These are phyloP conservation scores for Plasmodium malariae DNA, from an alignment of 169 alveolate species.

Conservation along the genomic window DNA sequence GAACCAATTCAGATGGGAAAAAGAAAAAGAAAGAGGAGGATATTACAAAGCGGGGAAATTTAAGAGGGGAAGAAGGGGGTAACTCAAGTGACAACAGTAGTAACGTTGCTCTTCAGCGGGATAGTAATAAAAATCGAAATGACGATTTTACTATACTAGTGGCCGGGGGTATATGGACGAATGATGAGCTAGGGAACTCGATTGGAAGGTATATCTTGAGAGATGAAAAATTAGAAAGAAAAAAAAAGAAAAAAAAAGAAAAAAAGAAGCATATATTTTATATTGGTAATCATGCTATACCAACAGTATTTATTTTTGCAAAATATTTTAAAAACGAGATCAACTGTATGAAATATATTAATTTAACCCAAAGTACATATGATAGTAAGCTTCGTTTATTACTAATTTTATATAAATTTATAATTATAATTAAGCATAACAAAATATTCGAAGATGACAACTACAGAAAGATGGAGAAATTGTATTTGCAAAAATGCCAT, in stretches of 20 bases:
- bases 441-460: slow-evolving; percentile 11
- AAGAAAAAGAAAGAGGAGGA: neutral
- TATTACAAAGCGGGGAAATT: neutral
- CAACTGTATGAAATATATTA: slow-evolving; percentile 63
- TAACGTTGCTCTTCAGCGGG: too few species aligned
- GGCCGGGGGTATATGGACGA: too few species aligned
- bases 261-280: neutral
- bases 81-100: too few species aligned
- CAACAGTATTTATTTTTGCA: slow-evolving; percentile 12
- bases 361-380: slow-evolving; percentile 52
- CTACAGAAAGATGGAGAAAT: slow-evolving; percentile 20
- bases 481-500: slow-evolving; percentile 2
- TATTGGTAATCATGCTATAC: neutral
- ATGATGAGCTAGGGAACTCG: too few species aligned
- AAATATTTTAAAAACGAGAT: slow-evolving; percentile 54
- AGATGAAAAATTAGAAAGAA: slow-evolving; percentile 19
- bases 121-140: too few species aligned
- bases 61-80: too few species aligned
- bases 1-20: too few species aligned
- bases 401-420: slow-evolving; percentile 28
- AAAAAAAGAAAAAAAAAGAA: slow-evolving; percentile 18
- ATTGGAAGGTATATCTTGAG: too few species aligned
- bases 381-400: slow-evolving; percentile 41
- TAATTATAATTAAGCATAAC: slow-evolving; percentile 47
- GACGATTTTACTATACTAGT: too few species aligned